These are phyloP conservation scores for Favolaschia claudopus DNA, from an alignment of 768 basidiomycete genomes.

Conservation along the genomic window DNA sequence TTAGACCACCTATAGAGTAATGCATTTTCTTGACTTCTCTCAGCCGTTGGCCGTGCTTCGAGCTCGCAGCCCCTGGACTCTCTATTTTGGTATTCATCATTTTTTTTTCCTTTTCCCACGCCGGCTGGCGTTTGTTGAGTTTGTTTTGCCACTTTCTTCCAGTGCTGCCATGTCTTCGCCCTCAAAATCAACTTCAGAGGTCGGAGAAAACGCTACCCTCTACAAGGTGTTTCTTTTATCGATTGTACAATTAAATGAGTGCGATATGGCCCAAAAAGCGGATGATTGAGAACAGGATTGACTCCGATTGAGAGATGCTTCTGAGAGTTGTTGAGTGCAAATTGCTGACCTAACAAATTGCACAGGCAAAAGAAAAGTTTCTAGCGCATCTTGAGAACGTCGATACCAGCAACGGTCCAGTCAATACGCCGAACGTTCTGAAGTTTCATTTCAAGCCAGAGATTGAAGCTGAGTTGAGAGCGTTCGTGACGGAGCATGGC, in stretches of 20 bases:
- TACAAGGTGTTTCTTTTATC: slow-evolving; percentile 5
- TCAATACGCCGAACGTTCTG: not conserved
- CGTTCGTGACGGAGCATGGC: slow-evolving; percentile 1
- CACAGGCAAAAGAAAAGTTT: slow-evolving; percentile 13
- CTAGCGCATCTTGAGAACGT: slow-evolving; percentile 7
- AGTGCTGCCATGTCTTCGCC: slow-evolving; percentile 5
- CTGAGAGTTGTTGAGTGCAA: not conserved
- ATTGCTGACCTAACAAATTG: not conserved
- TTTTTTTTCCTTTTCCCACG: not conserved
- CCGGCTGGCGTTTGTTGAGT: too few species aligned
- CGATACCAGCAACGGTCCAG: slow-evolving; percentile 1
- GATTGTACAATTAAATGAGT: not conserved
- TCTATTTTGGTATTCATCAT: too few species aligned
- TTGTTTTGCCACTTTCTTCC: too few species aligned
- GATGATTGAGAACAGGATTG: too few species aligned
- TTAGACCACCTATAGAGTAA: slow-evolving; percentile 6
- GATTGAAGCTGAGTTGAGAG: not conserved
- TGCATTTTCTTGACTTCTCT: too few species aligned
- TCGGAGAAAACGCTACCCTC: slow-evolving; percentile 3
- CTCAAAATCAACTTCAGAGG: not conserved
- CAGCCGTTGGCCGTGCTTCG: too few species aligned
- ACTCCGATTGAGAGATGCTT: too few species aligned
- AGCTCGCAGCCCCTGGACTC: too few species aligned
- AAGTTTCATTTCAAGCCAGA: slow-evolving; percentile 1
- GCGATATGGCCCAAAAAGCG: too few species aligned